Evolutionary conservation across 139 green algal species (phyloP).

Genomic region (Tetradesmus obliquus): DNA sequence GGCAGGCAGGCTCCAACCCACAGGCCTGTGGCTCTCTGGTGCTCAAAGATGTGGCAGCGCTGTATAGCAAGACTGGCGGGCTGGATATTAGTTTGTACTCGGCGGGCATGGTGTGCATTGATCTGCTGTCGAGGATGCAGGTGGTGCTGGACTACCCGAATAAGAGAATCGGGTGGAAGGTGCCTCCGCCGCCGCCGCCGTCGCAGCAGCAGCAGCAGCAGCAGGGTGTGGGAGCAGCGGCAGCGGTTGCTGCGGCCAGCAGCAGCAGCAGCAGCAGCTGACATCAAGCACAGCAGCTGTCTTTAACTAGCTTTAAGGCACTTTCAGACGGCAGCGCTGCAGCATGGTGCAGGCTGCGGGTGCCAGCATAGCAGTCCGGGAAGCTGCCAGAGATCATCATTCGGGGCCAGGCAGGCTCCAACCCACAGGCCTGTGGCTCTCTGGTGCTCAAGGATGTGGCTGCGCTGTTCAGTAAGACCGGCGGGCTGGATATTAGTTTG

Average conservation of each 20-base stretch:
- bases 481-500: slow-evolving; percentile 52
- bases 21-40: not conserved
- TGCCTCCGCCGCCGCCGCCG: not conserved
- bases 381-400: slow-evolving; percentile 31
- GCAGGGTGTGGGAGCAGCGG: not conserved
- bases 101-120: slow-evolving; percentile 56
- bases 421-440: not conserved
- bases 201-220: slow-evolving; percentile 5
- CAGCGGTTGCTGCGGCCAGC: not conserved
- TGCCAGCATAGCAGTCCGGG: no score
- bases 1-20: not conserved
- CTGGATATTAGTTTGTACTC: slow-evolving; percentile 57
- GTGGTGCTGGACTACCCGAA: slow-evolving; percentile 30
- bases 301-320: no score
- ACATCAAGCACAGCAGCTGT: not conserved
- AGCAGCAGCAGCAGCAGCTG: not conserved
- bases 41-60: not conserved
- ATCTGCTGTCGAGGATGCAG: slow-evolving; percentile 52
- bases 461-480: not conserved
- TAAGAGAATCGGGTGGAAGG: slow-evolving; percentile 26
- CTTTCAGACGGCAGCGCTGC: no score
- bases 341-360: no score
- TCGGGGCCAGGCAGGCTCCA: not conserved
- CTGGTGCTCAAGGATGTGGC: not conserved
- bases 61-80: slow-evolving; percentile 16